Percentiles rank a stretch among this genome's conserved stretches.
Evolutionary conservation across 345 rosid species (phyloP).

Genomic region (Syzygium aqueum): DNA sequence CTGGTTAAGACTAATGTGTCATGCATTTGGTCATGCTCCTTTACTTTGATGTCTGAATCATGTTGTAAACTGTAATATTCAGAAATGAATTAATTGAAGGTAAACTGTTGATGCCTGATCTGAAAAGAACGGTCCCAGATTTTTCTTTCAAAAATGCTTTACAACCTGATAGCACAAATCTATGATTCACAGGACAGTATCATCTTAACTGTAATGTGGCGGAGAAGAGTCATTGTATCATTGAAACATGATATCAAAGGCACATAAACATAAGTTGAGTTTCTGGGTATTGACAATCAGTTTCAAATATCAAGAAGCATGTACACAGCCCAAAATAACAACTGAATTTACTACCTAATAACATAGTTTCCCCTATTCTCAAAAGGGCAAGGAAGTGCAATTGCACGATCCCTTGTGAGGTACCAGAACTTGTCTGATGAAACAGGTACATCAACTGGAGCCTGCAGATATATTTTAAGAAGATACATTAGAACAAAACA

Average conservation of each 20-base stretch:
- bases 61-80: not conserved
- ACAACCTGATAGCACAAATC: not conserved
- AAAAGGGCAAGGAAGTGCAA: constrained; percentile 85
- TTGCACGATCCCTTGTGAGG: constrained; percentile 64
- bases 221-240: not conserved
- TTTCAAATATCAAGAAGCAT: not conserved
- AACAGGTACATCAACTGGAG: constrained; percentile 69
- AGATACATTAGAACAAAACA: not conserved
- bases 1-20: not conserved
- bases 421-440: constrained; percentile 87
- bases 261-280: not conserved
- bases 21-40: not conserved
- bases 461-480: constrained; percentile 22
- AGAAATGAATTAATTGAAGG: not conserved
- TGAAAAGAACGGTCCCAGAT: not conserved
- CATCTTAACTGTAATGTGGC: not conserved
- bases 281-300: not conserved
- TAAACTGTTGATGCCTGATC: not conserved
- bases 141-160: not conserved
- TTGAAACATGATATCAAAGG: not conserved
- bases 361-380: constrained; percentile 85
- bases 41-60: not conserved
- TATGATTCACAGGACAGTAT: not conserved
- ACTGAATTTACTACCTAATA: constrained; percentile 47
- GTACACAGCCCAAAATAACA: not conserved